Base-by-base conservation (phyloP, 192 early-diverging fungal species). In the Entophlyctis helioformis region DNA sequence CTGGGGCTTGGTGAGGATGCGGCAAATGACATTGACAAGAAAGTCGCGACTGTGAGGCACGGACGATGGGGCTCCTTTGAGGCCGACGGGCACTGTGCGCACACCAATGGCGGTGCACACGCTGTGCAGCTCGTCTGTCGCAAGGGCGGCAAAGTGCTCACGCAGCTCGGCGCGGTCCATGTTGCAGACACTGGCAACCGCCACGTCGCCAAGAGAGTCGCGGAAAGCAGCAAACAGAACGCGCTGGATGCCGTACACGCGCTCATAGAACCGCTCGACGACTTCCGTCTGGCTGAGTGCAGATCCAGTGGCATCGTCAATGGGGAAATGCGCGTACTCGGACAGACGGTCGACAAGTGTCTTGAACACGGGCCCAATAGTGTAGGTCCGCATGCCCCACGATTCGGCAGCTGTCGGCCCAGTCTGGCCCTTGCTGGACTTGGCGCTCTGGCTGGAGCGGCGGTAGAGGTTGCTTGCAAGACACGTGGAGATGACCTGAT, bases 241-340 rank as follows among this genome's bases (percentile, higher is more conserved):
- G 50, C 76, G 78, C 64, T 97, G 93, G 23, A 96, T 62, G 15
- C 51, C 50, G 1, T 72, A 62, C 43, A 96, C 20, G 23, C 62
- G 59, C 37, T 68, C 56, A 37, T 83, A 79, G 44, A 86, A 78
- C 4, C 53, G 36, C 34, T 76, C 71, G 1, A 64, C 73, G 55
- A 80, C 78, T 31, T 87, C 78, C 2, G 63, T 62, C 12, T 69
- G 69, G 2, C 75, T 73, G 22, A 96, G 64, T 1, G 85, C 73
- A 15, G 63, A 50, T 27, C 95, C 95, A 3, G 82, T 85, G 13
- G 82, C 71, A 28, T 87, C 82, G 48, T 83, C 75, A 13, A 98
- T 82, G 28, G 85, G 82, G 45, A 94, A 95, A 31, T 66, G 64
- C 11, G 72, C 56, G 53, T 92, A 88, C 48, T 73, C 78, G 15